These are phyloP conservation scores for Podospora sp. DNA, from an alignment of 495 filamentous ascomycete genomes.

Conservation along the genomic window DNA sequence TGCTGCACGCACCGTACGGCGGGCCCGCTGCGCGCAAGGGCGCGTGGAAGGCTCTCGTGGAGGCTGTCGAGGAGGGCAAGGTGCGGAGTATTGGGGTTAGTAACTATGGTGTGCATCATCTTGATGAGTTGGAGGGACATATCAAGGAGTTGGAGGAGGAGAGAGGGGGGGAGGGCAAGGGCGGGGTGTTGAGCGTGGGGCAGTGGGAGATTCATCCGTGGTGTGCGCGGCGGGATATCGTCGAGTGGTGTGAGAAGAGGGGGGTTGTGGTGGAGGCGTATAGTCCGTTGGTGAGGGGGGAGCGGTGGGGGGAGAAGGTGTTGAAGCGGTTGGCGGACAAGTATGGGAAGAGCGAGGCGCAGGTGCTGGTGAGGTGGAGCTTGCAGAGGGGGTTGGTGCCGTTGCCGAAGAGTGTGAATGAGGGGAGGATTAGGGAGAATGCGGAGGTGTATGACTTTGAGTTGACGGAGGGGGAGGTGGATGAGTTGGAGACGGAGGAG, in stretches of 20 bases:
- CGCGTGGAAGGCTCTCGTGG: constrained; percentile 64
- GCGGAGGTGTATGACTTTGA: constrained; percentile 81
- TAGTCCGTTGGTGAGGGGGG: constrained; percentile 70
- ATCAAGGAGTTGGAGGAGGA: constrained; percentile 66
- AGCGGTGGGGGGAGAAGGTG: constrained; percentile 65
- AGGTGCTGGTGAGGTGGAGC: constrained; percentile 85
- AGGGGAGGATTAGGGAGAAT: constrained; percentile 72
- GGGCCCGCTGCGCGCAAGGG: constrained; percentile 59
- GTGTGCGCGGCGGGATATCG: constrained; percentile 75
- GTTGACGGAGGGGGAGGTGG: constrained; percentile 62
- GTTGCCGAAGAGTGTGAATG: constrained; percentile 75
- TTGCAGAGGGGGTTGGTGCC: constrained; percentile 78
- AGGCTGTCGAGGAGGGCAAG: constrained; percentile 64
- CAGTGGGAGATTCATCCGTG: constrained; percentile 93
- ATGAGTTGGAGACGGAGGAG: constrained; percentile 53
- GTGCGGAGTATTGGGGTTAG: constrained; percentile 65
- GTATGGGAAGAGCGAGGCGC: constrained; percentile 71
- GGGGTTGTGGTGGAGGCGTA: constrained; percentile 79
- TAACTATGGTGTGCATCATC: constrained; percentile 70
- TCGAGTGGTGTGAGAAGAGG: constrained; percentile 69
- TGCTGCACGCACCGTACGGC: constrained; percentile 64
- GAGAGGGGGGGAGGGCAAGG: constrained; percentile 63
- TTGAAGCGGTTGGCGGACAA: constrained; percentile 65
- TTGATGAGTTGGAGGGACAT: constrained; percentile 73
- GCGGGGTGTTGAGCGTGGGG: constrained; percentile 76